Conservation (phyloP, 306 rosid species). For the Dalbergia cultrata region DNA sequence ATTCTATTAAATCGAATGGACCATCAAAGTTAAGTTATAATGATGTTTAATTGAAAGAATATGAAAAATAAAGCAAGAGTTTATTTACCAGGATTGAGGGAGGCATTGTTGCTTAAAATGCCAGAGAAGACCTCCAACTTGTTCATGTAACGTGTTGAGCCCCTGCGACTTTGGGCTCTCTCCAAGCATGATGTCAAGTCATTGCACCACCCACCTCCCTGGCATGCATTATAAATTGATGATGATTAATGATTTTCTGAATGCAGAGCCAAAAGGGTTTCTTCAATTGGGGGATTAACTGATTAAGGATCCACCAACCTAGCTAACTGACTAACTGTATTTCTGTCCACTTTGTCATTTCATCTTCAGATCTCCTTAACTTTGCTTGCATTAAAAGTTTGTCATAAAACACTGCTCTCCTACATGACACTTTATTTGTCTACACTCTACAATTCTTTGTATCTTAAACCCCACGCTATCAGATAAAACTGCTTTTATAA, state of each 20-base stretch:
- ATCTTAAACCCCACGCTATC: constrained; percentile 36
- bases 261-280: not conserved
- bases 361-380: constrained; percentile 29
- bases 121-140: constrained; percentile 76
- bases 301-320: constrained; percentile 42
- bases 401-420: constrained; percentile 27
- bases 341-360: constrained; percentile 20
- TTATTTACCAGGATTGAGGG: constrained; percentile 80
- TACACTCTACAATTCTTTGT: not conserved
- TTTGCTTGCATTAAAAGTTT: constrained; percentile 53
- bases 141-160: constrained; percentile 81
- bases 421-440: constrained; percentile 29
- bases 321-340: constrained; percentile 35
- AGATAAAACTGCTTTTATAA: not conserved
- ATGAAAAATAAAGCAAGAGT: not conserved
- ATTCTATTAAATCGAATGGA: not conserved
- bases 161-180: constrained; percentile 80
- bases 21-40: constrained; percentile 13
- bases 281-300: not conserved
- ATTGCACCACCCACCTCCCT: constrained; percentile 99
- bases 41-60: not conserved
- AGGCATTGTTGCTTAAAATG: constrained; percentile 78
- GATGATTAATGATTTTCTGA: constrained; percentile 31
- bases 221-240: constrained; percentile 15
- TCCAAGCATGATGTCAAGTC: constrained; percentile 76